Conservation (phyloP, 169 alveolate species). For the Eimeria praecox region DNA sequence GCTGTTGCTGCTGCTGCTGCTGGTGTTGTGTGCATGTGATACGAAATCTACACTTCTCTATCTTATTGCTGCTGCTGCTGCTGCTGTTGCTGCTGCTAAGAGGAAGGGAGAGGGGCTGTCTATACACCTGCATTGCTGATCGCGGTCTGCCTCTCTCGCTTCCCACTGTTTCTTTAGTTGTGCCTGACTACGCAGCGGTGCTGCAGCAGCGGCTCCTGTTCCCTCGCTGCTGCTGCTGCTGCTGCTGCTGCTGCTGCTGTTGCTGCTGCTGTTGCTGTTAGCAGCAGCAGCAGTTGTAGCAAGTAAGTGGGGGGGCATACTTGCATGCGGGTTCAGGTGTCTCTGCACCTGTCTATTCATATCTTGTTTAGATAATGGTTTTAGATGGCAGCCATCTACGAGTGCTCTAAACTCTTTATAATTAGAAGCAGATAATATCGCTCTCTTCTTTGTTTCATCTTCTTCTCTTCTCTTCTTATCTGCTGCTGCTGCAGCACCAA, state of each 20-base stretch:
- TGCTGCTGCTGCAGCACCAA: no score
- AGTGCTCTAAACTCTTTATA: slow-evolving; percentile 33
- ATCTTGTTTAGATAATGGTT: slow-evolving; percentile 12
- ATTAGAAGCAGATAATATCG: slow-evolving; percentile 4
- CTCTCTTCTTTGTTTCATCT: slow-evolving; percentile 64
- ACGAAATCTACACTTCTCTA: background rate
- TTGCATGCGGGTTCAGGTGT: slow-evolving; percentile 14
- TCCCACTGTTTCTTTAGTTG: slow-evolving; percentile 21
- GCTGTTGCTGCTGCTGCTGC: no score
- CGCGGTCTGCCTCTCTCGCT: slow-evolving; percentile 16
- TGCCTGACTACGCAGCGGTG: slow-evolving; percentile 8
- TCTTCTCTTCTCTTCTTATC: slow-evolving; percentile 3
- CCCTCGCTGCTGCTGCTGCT: background rate
- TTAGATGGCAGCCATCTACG: slow-evolving; percentile 52
- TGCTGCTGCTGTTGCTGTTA: background rate
- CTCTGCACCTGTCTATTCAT: background rate
- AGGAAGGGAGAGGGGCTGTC: background rate
- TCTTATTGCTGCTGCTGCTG: no score
- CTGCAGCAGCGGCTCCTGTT: background rate
- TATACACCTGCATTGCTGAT: slow-evolving; percentile 22
- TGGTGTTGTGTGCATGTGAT: background rate
- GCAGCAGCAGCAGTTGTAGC: background rate
- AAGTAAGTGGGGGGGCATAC: no score
- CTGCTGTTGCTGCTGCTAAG: background rate
- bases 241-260: background rate